These are phyloP conservation scores for Penicillium sp. DNA, from an alignment of 2,329 filamentous ascomycete species.

Conservation along the genomic window DNA sequence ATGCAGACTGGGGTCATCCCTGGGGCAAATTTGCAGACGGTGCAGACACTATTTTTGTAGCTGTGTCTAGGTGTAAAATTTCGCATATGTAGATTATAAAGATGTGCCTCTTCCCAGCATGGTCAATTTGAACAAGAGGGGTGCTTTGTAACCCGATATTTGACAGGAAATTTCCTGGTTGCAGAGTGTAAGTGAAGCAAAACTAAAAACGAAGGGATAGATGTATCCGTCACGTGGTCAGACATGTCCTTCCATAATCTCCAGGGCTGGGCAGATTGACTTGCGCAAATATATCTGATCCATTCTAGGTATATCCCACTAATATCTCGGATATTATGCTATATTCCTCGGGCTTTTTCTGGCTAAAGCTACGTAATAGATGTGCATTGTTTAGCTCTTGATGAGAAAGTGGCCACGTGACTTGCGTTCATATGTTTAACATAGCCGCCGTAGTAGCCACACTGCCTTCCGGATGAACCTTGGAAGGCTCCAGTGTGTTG, in stretches of 20 bases:
- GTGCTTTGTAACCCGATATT: conserved; percentile 18
- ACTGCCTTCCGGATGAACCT: too few relatives aligned
- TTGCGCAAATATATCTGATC: too few relatives aligned
- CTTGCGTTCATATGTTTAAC: background rate
- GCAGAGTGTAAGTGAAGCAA: too few relatives aligned
- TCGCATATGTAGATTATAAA: background rate
- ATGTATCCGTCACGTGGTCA: too few relatives aligned
- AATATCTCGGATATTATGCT: too few relatives aligned
- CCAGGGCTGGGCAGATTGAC: too few relatives aligned
- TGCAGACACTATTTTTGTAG: too few relatives aligned
- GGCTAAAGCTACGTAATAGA: background rate
- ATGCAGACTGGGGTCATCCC: conserved; percentile 8
- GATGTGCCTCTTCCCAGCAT: background rate
- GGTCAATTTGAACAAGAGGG: conserved; percentile 16
- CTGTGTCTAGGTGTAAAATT: background rate
- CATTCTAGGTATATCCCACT: too few relatives aligned
- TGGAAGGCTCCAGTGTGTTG: too few relatives aligned
- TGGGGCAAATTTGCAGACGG: conserved; percentile 1
- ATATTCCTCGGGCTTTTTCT: background rate
- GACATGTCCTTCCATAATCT: too few relatives aligned
- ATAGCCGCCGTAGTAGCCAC: too few relatives aligned
- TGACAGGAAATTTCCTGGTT: conserved; percentile 13
- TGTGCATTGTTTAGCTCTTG: background rate
- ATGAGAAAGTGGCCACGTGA: background rate
- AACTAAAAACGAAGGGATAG: too few relatives aligned